Percentiles rank a stretch among this genome's conserved stretches.
Evolutionary conservation across 192 early-diverging fungal genomes (phyloP).

Genomic region (Entomortierella lignicola): DNA sequence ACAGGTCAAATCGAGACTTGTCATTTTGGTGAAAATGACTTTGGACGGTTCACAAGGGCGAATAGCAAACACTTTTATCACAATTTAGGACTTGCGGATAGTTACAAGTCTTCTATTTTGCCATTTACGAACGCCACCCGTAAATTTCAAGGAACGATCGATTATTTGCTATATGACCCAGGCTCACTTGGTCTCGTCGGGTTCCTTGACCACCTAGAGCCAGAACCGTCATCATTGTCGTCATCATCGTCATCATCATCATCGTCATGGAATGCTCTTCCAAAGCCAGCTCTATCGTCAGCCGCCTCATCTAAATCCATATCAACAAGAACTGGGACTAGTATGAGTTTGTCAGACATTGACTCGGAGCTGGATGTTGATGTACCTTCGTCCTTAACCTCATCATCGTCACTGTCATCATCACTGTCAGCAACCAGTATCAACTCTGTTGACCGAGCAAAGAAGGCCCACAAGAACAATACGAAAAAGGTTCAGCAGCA

Average conservation of each 20-base stretch:
- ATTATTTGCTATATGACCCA: constrained; percentile 40
- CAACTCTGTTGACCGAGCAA: constrained; percentile 2
- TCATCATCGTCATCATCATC: not conserved
- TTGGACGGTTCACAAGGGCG: constrained; percentile 47
- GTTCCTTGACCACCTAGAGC: constrained; percentile 42
- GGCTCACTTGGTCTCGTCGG: constrained; percentile 37
- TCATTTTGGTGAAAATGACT: constrained; percentile 48
- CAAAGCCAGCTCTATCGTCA: not conserved
- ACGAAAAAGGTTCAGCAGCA: not conserved
- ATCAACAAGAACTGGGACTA: not conserved
- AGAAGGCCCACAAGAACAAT: not conserved
- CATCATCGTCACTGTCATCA: not conserved
- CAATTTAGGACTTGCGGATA: constrained; percentile 35
- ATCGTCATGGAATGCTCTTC: not conserved
- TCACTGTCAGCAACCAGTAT: not conserved
- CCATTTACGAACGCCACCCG: constrained; percentile 48
- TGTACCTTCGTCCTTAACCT: constrained; percentile 9
- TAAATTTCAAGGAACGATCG: constrained; percentile 48
- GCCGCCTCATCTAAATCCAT: not conserved
- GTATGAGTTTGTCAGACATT: constrained; percentile 30
- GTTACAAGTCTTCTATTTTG: constrained; percentile 31
- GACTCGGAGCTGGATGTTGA: constrained; percentile 32
- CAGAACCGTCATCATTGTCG: not conserved
- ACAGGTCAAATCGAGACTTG: constrained; percentile 37
- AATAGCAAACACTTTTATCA: constrained; percentile 40